Evolutionary conservation across 345 rosid species (phyloP).

Genomic region (Euclidium syriacum): DNA sequence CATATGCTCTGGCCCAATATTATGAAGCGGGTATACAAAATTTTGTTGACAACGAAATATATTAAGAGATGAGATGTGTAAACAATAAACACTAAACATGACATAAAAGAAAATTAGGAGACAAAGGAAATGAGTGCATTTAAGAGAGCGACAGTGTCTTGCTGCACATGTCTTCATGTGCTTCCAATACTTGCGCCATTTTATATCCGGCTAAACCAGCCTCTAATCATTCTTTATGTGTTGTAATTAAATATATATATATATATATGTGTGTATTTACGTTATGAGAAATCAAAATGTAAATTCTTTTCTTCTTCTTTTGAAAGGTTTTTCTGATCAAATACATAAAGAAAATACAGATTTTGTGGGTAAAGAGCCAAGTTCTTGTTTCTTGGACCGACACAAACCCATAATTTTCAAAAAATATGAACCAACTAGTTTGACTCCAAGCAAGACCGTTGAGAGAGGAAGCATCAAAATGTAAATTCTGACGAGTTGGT

Average conservation of each 20-base stretch:
- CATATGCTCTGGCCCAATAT: constrained; percentile 8
- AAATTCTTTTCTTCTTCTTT: too few species aligned
- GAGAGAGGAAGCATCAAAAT: too few species aligned
- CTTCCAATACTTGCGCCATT: constrained; percentile 16
- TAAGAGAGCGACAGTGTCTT: constrained; percentile 26
- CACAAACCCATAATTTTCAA: too few species aligned
- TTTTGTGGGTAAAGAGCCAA: too few species aligned
- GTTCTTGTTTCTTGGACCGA: too few species aligned
- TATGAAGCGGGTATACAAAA: background rate
- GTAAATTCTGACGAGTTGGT: constrained; percentile 9
- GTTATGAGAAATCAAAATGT: constrained; percentile 8
- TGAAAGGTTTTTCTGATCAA: too few species aligned
- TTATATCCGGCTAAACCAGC: constrained; percentile 15
- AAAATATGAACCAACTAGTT: too few species aligned
- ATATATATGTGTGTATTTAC: background rate
- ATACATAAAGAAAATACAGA: too few species aligned
- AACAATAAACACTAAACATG: background rate
- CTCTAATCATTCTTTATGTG: constrained; percentile 3
- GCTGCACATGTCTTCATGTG: constrained; percentile 30
- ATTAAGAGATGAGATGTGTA: background rate
- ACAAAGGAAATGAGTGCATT: constrained; percentile 14
- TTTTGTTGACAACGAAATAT: background rate
- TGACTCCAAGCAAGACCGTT: too few species aligned
- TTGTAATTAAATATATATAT: background rate
- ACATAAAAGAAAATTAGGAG: background rate